These are phyloP conservation scores for Cladobotryum protrusum DNA, from an alignment of 2,329 filamentous ascomycete species.

Conservation along the genomic window DNA sequence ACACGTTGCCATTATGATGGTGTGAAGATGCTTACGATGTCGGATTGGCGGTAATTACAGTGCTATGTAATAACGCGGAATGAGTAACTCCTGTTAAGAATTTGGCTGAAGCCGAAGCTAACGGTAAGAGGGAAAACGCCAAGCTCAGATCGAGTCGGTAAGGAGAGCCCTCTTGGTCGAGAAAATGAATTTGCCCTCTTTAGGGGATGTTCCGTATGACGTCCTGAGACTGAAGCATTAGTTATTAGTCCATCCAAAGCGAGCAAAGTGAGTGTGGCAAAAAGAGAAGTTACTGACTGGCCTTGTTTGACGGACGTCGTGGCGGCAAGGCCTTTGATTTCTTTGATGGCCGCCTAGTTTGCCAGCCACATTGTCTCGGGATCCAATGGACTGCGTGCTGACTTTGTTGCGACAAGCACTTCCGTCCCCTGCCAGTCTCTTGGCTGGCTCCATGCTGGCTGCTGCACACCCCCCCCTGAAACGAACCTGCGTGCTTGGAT, in stretches of 20 bases:
- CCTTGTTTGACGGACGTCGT: neutral
- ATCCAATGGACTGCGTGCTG: neutral
- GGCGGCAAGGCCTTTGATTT: neutral
- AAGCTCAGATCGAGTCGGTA: neutral
- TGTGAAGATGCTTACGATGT: slow-evolving; percentile 10
- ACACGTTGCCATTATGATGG: slow-evolving; percentile 5
- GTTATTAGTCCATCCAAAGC: neutral
- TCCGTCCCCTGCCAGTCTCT: neutral
- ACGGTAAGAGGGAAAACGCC: neutral
- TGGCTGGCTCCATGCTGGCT: neutral
- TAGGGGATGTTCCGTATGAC: too few species aligned
- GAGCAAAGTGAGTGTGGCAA: neutral
- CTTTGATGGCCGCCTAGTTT: neutral
- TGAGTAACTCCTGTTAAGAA: neutral
- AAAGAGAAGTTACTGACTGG: neutral
- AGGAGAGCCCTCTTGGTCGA: neutral
- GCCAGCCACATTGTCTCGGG: neutral
- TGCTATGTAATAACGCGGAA: neutral
- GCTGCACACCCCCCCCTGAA: neutral
- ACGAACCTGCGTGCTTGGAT: neutral
- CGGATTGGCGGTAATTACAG: slow-evolving; percentile 1
- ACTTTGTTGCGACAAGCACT: neutral
- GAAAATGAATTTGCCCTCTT: too few species aligned
- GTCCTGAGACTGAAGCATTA: neutral
- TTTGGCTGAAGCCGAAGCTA: neutral